phyloP scores from a whole-genome alignment of 805 yeast genomes.

The Yarrowia deformans region DNA sequence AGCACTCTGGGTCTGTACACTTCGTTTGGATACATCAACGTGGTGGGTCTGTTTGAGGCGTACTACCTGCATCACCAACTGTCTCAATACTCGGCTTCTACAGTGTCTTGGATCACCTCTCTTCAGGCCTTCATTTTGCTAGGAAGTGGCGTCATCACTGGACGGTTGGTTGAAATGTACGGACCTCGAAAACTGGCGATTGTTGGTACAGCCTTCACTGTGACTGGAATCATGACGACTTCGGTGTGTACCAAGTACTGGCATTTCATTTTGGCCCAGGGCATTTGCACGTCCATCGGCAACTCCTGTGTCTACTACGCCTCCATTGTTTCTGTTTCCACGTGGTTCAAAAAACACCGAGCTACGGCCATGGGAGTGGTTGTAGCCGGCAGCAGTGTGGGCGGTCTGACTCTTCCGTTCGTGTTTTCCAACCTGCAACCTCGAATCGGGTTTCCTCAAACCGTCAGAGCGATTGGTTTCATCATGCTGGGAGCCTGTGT shows the following conservation, averaged over 20 bases:
- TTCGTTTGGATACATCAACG: slow-evolving; percentile 44
- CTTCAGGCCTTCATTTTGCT: slow-evolving; percentile 48
- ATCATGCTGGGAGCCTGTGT: slow-evolving; percentile 49
- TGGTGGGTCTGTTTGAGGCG: slow-evolving; percentile 48
- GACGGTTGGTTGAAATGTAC: slow-evolving; percentile 49
- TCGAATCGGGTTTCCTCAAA: slow-evolving; percentile 59
- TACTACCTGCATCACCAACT: slow-evolving; percentile 47
- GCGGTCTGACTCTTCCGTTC: slow-evolving; percentile 59
- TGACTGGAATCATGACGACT: slow-evolving; percentile 49
- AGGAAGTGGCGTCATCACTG: slow-evolving; percentile 46
- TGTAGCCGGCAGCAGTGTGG: slow-evolving; percentile 60
- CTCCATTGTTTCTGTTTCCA: slow-evolving; percentile 55
- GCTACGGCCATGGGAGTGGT: slow-evolving; percentile 57
- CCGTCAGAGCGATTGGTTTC: slow-evolving; percentile 56
- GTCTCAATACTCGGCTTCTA: slow-evolving; percentile 46
- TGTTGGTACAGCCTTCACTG: slow-evolving; percentile 46
- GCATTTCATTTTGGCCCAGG: slow-evolving; percentile 62
- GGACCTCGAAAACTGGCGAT: slow-evolving; percentile 43
- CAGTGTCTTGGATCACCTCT: slow-evolving; percentile 51
- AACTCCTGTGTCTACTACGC: slow-evolving; percentile 55
- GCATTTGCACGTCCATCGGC: slow-evolving; percentile 59
- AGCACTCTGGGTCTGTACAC: slow-evolving; percentile 19
- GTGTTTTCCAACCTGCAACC: slow-evolving; percentile 55
- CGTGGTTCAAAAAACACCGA: slow-evolving; percentile 55
- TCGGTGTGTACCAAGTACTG: slow-evolving; percentile 53